A percentile compares a stretch with the other conserved stretches of the same genome.
Conservation (phyloP, 805 yeast species). For the Lachancea meyersii region DNA sequence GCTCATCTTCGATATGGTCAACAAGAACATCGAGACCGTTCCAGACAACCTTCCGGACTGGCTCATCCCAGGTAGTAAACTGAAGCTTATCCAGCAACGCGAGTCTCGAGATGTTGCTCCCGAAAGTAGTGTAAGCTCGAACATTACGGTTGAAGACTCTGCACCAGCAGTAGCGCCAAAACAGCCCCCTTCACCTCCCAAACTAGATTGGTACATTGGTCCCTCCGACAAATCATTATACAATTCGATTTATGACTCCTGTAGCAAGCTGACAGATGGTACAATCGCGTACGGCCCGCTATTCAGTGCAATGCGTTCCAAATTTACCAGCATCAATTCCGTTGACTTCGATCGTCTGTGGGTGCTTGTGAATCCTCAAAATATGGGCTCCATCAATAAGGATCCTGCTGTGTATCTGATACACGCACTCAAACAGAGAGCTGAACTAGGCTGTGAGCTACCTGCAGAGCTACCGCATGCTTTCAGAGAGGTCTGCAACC, state of each 20-base stretch:
- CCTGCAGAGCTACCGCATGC: slow-evolving; percentile 95
- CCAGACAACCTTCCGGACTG: slow-evolving; percentile 81
- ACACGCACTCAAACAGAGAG: slow-evolving; percentile 84
- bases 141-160: neutral
- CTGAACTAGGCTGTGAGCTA: slow-evolving; percentile 70
- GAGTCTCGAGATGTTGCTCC: slow-evolving; percentile 27
- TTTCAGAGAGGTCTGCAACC: slow-evolving; percentile 83
- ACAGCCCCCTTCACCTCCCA: slow-evolving; percentile 11
- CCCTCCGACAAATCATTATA: slow-evolving; percentile 78
- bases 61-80: slow-evolving; percentile 87
- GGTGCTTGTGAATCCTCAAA: slow-evolving; percentile 90
- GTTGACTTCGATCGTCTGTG: slow-evolving; percentile 86
- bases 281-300: slow-evolving; percentile 70
- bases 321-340: slow-evolving; percentile 67
- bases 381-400: slow-evolving; percentile 80
- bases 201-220: slow-evolving; percentile 93
- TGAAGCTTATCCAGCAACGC: slow-evolving; percentile 80
- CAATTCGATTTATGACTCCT: slow-evolving; percentile 59
- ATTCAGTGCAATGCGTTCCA: slow-evolving; percentile 52
- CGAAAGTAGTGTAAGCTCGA: neutral
- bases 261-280: slow-evolving; percentile 67
- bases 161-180: neutral
- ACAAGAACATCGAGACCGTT: slow-evolving; percentile 53
- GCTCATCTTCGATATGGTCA: slow-evolving; percentile 82
- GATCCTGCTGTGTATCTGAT: slow-evolving; percentile 87